Conservation (phyloP, 805 yeast genomes). For the Candida dendrica region DNA sequence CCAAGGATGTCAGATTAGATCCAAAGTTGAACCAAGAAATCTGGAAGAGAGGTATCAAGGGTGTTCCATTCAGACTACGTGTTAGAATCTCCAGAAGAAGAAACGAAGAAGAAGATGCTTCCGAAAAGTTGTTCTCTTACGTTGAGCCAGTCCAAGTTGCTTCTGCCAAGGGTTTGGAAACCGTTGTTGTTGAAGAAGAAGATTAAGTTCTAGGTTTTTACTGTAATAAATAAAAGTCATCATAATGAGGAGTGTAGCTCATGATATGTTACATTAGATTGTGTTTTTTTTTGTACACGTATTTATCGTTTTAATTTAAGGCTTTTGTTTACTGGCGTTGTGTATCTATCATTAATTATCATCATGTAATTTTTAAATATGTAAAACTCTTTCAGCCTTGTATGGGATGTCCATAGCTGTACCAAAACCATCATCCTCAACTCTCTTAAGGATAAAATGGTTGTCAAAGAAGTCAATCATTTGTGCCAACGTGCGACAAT, state of each 20-base stretch:
- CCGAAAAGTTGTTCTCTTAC: slow-evolving; percentile 93
- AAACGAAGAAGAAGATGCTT: slow-evolving; percentile 99
- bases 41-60: slow-evolving; percentile 99
- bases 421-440: slow-evolving; percentile 68
- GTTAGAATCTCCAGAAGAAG: slow-evolving; percentile 98
- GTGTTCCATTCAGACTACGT: slow-evolving; percentile 97
- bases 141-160: slow-evolving; percentile 97
- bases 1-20: slow-evolving; percentile 97
- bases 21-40: slow-evolving; percentile 97
- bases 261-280: not conserved
- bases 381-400: slow-evolving; percentile 22
- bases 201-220: slow-evolving; percentile 24
- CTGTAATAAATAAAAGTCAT: slow-evolving; percentile 3
- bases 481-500: slow-evolving; percentile 46
- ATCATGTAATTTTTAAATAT: slow-evolving; percentile 13
- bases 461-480: slow-evolving; percentile 79
- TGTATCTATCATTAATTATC: not conserved
- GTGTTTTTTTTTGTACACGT: not conserved
- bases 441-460: slow-evolving; percentile 57
- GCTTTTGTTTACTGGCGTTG: no score
- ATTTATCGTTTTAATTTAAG: not conserved
- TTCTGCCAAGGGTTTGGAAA: slow-evolving; percentile 94
- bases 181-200: slow-evolving; percentile 85
- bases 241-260: not conserved
- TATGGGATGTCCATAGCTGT: slow-evolving; percentile 53